Evolutionary conservation across 2,329 filamentous ascomycete genomes (phyloP), one percentile per base, ranked within the genome.

Genomic region (Magnaporthales sp.): DNA sequence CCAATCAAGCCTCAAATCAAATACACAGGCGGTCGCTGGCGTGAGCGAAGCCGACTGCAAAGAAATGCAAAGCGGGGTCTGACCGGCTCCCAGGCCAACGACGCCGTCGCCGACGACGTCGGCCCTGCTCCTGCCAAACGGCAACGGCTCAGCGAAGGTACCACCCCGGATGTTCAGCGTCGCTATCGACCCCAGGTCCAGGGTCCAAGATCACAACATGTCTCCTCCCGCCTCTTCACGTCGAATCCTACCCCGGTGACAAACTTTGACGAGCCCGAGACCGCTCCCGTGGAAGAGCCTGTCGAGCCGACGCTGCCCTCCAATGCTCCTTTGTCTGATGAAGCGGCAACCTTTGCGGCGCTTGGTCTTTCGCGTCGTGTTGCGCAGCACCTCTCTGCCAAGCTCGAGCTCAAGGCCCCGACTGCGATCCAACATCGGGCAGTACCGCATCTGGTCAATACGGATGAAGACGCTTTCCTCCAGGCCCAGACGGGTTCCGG

Each of bases 401-500:
- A 97, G 78, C 88, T 99, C 77, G 86, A 90, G 67, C 85, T 99
- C 75, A 95, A 93, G 75, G 91, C 92, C 0, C 95, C 95, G 6
- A 99, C 95, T 0, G 92, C 92, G 0, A 97, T 99, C 74, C 95
- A 99, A 78, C 93, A 93, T 72, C 92, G 91, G 69, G 90, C 94
- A 0, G 89, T 99, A 54, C 84, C 91, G 58, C 89, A 95, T 72
- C 80, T 99, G 68, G 78, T 96, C 61, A 88, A 88, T 58, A 89
- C 90, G 66, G 91, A 96, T 72, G 89, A 86, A 62, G 95, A 99
- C 80, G 93, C 93, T 2, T 99, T 99, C 73, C 90, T 99, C 38
- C 95, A 98, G 76, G 96, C 95, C 2, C 91, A 99, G 79, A 99
- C 95, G 0, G 95, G 95, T 71, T 99, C 95, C 0, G 95, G 95